phyloP scores from a whole-genome alignment of 495 filamentous ascomycete species.

The Penicillium taxi region DNA sequence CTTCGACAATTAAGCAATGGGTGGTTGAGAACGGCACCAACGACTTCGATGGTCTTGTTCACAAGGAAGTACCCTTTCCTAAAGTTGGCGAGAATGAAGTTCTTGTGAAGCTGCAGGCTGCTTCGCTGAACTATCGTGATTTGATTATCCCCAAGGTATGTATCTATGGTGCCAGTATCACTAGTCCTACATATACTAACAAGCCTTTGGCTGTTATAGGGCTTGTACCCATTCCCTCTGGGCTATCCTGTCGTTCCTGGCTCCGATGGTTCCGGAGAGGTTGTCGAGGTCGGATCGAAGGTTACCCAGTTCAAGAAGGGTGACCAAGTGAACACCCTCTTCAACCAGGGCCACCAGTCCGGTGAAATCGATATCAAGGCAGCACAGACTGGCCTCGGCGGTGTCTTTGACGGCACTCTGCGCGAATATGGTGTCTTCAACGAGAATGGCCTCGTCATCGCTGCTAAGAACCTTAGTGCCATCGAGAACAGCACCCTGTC shows the following conservation, averaged over 20 bases:
- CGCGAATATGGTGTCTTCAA: constrained; percentile 64
- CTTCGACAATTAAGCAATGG: constrained; percentile 59
- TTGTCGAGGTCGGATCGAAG: constrained; percentile 58
- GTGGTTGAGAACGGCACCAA: constrained; percentile 45
- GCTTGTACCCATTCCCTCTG: constrained; percentile 59
- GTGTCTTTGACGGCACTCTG: constrained; percentile 60
- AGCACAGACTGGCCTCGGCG: constrained; percentile 55
- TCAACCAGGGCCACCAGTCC: constrained; percentile 69
- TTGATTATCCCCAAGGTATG: constrained; percentile 63
- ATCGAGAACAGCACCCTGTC: constrained; percentile 59
- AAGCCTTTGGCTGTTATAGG: constrained; percentile 31
- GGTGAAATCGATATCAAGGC: constrained; percentile 44
- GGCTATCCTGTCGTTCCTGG: constrained; percentile 52
- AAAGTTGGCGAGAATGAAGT: constrained; percentile 61
- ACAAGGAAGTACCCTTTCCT: constrained; percentile 47
- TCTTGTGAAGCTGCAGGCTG: constrained; percentile 66
- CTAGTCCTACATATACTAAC: background rate
- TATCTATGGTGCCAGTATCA: background rate
- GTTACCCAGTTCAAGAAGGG: constrained; percentile 63
- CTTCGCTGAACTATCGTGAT: constrained; percentile 79
- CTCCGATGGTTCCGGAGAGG: constrained; percentile 73
- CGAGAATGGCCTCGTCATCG: constrained; percentile 59
- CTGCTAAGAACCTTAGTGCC: constrained; percentile 53
- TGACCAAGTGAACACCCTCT: constrained; percentile 65
- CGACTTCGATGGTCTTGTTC: constrained; percentile 55